phyloP scores from a whole-genome alignment of 1,284 basidiomycete species.

The Puccinia novopanici region DNA sequence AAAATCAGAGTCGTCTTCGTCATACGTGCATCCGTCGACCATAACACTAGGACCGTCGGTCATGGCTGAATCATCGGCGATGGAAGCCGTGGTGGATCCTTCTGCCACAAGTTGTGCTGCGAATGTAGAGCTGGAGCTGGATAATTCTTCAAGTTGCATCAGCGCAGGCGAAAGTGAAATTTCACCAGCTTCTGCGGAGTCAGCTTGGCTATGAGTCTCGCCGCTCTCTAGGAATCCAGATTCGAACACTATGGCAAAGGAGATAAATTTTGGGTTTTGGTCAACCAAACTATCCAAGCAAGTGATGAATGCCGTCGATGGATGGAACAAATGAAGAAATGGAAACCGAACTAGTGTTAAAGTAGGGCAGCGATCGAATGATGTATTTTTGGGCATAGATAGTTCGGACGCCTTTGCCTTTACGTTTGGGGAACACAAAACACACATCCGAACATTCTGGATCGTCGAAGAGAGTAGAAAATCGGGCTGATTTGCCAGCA shows the following conservation, averaged over 20 bases:
- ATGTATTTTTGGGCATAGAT: slow-evolving; percentile 50
- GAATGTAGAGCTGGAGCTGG: slow-evolving; percentile 12
- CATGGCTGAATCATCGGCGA: slow-evolving; percentile 44
- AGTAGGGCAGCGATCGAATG: slow-evolving; percentile 47
- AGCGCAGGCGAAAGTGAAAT: slow-evolving; percentile 34
- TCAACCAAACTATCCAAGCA: neutral
- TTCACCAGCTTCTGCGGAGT: slow-evolving; percentile 30
- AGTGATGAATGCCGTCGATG: neutral
- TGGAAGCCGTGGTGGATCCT: slow-evolving; percentile 14
- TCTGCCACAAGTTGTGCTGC: neutral
- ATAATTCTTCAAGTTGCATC: slow-evolving; percentile 16
- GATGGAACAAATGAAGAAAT: neutral
- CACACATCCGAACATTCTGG: slow-evolving; percentile 49
- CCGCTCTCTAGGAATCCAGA: slow-evolving; percentile 44
- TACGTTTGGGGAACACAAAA: slow-evolving; percentile 42
- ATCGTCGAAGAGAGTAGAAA: slow-evolving; percentile 43
- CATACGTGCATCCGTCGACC: slow-evolving; percentile 15
- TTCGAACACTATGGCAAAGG: slow-evolving; percentile 39
- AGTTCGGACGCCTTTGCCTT: slow-evolving; percentile 42
- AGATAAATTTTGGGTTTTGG: neutral
- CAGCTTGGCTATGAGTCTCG: slow-evolving; percentile 42
- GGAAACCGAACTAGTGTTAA: slow-evolving; percentile 42
- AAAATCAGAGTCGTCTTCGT: slow-evolving; percentile 49
- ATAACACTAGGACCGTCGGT: slow-evolving; percentile 10
- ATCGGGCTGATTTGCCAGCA: slow-evolving; percentile 43